These are phyloP conservation scores for Haematococcus sp. DNA, from an alignment of 139 green algal genomes.

Conservation along the genomic window DNA sequence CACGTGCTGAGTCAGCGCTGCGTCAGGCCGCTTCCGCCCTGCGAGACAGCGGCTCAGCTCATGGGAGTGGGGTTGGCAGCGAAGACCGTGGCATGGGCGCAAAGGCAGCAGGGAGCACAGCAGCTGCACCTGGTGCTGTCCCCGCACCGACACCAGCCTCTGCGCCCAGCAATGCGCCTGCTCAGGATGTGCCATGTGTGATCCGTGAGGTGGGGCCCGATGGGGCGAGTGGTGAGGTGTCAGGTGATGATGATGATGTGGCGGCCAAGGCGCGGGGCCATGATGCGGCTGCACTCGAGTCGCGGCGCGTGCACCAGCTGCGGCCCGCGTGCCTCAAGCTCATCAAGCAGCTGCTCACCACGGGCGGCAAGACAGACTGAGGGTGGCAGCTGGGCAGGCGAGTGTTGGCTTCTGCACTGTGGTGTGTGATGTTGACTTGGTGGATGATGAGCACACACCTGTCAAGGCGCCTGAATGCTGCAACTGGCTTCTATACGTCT, in stretches of 20 bases:
- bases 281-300: slow-evolving; percentile 11
- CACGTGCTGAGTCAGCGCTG: slow-evolving; percentile 6
- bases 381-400: too few species aligned
- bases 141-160: too few species aligned
- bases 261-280: slow-evolving; percentile 9
- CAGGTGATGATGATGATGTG: not conserved
- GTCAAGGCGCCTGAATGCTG: too few species aligned
- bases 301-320: slow-evolving; percentile 20
- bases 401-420: too few species aligned
- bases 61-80: too few species aligned
- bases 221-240: not conserved
- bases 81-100: too few species aligned
- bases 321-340: slow-evolving; percentile 21
- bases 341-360: slow-evolving; percentile 25
- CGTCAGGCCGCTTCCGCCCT: not conserved
- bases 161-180: too few species aligned
- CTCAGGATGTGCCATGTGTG: too few species aligned
- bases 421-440: too few species aligned
- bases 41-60: not conserved
- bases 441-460: too few species aligned
- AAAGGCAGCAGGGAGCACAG: too few species aligned
- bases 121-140: not conserved
- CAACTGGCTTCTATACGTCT: too few species aligned
- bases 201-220: not conserved
- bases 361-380: slow-evolving; percentile 24